A percentile compares a stretch with the other conserved stretches of the same genome.
Conservation (phyloP, 148 eudicot species). For the Oxyria digyna region DNA sequence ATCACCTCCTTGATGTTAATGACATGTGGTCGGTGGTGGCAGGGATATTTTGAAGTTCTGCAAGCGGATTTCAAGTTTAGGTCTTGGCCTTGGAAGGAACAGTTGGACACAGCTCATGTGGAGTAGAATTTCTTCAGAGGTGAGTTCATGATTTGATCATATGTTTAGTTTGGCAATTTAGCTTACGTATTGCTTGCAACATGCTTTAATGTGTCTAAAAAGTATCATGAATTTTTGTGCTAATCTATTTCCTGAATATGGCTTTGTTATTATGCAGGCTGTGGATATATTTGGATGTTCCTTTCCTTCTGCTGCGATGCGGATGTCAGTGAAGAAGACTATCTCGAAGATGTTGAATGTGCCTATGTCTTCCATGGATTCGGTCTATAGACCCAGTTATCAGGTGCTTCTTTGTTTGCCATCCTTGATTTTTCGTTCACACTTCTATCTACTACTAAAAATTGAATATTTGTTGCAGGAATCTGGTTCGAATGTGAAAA, state of each 20-base stretch:
- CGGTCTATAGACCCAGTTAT: slow-evolving; percentile 54
- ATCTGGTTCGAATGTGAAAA: slow-evolving; percentile 31
- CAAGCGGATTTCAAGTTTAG: slow-evolving; percentile 65
- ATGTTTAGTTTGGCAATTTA: no score
- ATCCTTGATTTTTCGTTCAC: background rate
- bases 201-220: no score
- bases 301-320: slow-evolving; percentile 41
- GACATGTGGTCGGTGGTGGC: slow-evolving; percentile 4
- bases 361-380: slow-evolving; percentile 29
- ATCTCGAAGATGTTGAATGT: slow-evolving; percentile 59
- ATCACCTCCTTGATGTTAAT: background rate
- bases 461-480: slow-evolving; percentile 35
- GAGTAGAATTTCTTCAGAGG: slow-evolving; percentile 63
- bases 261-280: slow-evolving; percentile 43
- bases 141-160: slow-evolving; percentile 15
- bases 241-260: no score
- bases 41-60: slow-evolving; percentile 93
- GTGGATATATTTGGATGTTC: slow-evolving; percentile 75
- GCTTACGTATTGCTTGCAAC: background rate
- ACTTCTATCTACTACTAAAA: slow-evolving; percentile 7
- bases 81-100: slow-evolving; percentile 27
- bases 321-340: slow-evolving; percentile 36
- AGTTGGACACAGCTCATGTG: slow-evolving; percentile 32
- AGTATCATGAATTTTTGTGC: no score
- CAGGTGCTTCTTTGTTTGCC: slow-evolving; percentile 29